These are phyloP conservation scores for Daldinia bambusicola DNA, from an alignment of 495 filamentous ascomycete genomes.

Conservation along the genomic window DNA sequence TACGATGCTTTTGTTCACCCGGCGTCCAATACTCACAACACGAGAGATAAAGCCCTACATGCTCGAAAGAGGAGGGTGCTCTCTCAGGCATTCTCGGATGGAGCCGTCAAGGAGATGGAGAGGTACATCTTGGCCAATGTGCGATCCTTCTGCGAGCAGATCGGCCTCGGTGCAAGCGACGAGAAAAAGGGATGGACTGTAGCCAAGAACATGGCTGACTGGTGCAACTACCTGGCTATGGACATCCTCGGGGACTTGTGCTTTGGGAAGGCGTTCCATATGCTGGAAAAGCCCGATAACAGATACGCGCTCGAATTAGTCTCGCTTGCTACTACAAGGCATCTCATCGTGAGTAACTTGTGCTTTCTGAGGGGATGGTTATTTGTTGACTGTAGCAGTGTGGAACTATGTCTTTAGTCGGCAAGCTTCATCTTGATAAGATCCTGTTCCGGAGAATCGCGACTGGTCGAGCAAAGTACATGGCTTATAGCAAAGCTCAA, in stretches of 20 bases:
- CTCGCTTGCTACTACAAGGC: constrained; percentile 64
- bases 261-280: constrained; percentile 77
- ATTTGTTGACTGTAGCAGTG: constrained; percentile 50
- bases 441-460: constrained; percentile 67
- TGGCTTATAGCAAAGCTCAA: constrained; percentile 66
- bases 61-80: constrained; percentile 72
- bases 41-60: constrained; percentile 67
- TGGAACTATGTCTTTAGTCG: constrained; percentile 64
- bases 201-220: constrained; percentile 67
- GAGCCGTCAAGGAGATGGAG: constrained; percentile 66
- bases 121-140: constrained; percentile 66
- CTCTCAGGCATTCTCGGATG: constrained; percentile 69
- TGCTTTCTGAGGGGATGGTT: neutral
- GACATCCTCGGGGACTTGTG: constrained; percentile 77
- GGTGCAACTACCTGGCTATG: constrained; percentile 74
- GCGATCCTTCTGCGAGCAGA: constrained; percentile 60
- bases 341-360: constrained; percentile 61
- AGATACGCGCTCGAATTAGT: constrained; percentile 68
- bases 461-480: constrained; percentile 62
- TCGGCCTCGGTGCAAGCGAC: constrained; percentile 53
- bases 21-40: constrained; percentile 68
- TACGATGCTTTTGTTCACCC: constrained; percentile 71
- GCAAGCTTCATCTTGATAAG: constrained; percentile 66
- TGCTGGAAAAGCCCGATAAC: constrained; percentile 70
- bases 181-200: constrained; percentile 58